Evolutionary conservation across 495 filamentous ascomycete genomes (phyloP).

Genomic region (Penicilliopsis zonata): DNA sequence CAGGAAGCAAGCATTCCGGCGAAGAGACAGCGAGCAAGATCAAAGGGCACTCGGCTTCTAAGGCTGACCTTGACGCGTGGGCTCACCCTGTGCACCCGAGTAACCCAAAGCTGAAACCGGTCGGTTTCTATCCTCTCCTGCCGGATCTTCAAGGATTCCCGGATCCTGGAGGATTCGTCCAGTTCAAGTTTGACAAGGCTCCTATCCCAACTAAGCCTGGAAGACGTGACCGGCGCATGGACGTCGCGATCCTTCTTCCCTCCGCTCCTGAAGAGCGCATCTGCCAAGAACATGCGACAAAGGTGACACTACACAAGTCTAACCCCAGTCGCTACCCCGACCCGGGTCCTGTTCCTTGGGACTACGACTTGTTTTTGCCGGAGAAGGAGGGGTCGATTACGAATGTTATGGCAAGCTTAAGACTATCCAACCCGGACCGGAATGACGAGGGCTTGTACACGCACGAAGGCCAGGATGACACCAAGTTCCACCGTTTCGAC

Average conservation of each 20-base stretch:
- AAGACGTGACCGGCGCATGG: conserved; percentile 69
- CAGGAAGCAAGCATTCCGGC: conserved; percentile 46
- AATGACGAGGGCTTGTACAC: conserved; percentile 60
- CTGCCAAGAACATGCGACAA: conserved; percentile 34
- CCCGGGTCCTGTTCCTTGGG: conserved; percentile 48
- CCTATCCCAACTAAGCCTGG: conserved; percentile 45
- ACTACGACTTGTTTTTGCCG: conserved; percentile 74
- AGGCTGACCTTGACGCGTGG: conserved; percentile 55
- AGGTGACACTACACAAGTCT: conserved; percentile 45
- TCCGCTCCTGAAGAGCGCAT: conserved; percentile 35
- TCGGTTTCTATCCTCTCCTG: conserved; percentile 70
- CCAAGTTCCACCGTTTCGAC: conserved; percentile 56
- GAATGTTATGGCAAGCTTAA: conserved; percentile 62
- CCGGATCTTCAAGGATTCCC: conserved; percentile 83
- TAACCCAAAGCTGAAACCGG: conserved; percentile 62
- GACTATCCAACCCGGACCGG: conserved; percentile 53
- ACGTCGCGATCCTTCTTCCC: conserved; percentile 67
- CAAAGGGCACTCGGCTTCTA: conserved; percentile 41
- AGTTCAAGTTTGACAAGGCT: conserved; percentile 80
- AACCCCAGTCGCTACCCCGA: conserved; percentile 49
- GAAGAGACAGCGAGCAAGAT: conserved; percentile 36
- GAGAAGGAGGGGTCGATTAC: conserved; percentile 40
- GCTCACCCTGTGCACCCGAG: conserved; percentile 67
- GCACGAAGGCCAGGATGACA: conserved; percentile 28
- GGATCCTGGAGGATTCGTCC: conserved; percentile 75